Evolutionary conservation across 306 rosid species (phyloP).

Genomic region (Carpinus fangiana): DNA sequence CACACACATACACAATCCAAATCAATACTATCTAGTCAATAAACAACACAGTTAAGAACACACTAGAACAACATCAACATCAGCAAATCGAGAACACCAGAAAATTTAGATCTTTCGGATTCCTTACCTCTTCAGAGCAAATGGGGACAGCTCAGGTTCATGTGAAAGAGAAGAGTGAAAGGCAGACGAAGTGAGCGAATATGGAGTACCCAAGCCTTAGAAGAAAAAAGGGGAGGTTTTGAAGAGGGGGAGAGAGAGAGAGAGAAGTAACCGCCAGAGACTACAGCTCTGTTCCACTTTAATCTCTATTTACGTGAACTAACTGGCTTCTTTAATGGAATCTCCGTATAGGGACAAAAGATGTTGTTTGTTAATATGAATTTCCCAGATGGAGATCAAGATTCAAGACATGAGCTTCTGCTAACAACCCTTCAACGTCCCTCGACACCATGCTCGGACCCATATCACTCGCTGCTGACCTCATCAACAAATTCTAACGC

Average conservation of each 20-base stretch:
- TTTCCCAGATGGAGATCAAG: constrained; percentile 20
- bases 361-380: neutral
- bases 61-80: constrained; percentile 3
- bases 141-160: constrained; percentile 5
- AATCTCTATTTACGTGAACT: neutral
- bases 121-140: constrained; percentile 10
- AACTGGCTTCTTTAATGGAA: constrained; percentile 4
- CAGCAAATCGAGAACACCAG: neutral
- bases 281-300: neutral
- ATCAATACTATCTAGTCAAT: neutral
- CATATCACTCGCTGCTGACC: neutral
- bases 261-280: neutral
- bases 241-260: neutral
- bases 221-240: neutral
- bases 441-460: neutral
- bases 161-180: neutral
- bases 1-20: constrained; percentile 4
- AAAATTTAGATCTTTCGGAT: neutral
- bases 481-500: neutral
- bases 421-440: constrained; percentile 35
- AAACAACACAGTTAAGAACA: neutral
- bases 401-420: neutral
- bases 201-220: neutral
- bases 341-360: constrained; percentile 21
- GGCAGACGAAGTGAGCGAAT: neutral